Conservation (phyloP, 768 basidiomycete genomes). For the Pleurotus salmoneostramineus region DNA sequence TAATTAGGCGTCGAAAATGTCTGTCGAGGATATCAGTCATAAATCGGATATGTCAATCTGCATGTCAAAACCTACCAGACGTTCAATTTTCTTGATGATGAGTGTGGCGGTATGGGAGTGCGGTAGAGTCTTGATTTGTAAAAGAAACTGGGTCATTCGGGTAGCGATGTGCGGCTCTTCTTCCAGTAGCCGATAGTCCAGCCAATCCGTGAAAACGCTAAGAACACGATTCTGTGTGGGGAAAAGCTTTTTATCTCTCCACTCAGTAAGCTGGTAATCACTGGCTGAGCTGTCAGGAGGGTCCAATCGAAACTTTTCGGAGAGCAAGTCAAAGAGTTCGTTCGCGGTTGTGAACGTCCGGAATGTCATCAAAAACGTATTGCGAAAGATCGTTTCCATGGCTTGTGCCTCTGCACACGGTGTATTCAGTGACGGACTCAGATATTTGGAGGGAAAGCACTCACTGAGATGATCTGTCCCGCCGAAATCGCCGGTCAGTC, state of each 20-base stretch:
- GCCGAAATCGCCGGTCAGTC: constrained; percentile 45
- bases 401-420: constrained; percentile 20
- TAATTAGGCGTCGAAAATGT: constrained; percentile 2
- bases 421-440: neutral
- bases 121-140: constrained; percentile 31
- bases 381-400: constrained; percentile 35
- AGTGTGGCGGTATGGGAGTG: constrained; percentile 42
- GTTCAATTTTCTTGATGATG: constrained; percentile 49
- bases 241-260: constrained; percentile 59
- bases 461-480: constrained; percentile 49
- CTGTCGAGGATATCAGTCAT: neutral
- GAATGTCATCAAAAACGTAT: constrained; percentile 81
- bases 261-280: constrained; percentile 50
- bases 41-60: no score
- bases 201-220: constrained; percentile 55
- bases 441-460: constrained; percentile 21
- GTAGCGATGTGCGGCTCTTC: constrained; percentile 62
- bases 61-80: constrained; percentile 42
- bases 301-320: constrained; percentile 57
- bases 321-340: constrained; percentile 63
- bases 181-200: constrained; percentile 56
- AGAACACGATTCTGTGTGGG: constrained; percentile 63
- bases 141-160: constrained; percentile 53
- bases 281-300: constrained; percentile 44
- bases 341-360: constrained; percentile 73